These are phyloP conservation scores for Escallonia herrerae DNA, from an alignment of 129 eudicot genomes.

Conservation along the genomic window DNA sequence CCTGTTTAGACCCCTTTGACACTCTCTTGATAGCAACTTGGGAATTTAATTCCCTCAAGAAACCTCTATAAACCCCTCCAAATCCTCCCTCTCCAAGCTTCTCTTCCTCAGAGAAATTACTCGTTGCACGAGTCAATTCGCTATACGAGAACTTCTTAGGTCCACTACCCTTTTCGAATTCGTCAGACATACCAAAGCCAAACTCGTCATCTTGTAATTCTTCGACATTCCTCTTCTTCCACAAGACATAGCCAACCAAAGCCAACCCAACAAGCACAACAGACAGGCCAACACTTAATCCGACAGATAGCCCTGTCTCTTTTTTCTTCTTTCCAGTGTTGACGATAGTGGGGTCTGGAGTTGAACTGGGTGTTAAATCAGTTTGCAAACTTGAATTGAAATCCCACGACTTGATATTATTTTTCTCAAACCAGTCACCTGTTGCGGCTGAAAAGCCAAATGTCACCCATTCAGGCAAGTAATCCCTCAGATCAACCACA, in stretches of 20 bases:
- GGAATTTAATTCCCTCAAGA: slow-evolving; percentile 4
- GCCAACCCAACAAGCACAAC: neutral
- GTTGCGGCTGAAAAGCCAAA: slow-evolving; percentile 25
- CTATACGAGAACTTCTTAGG: slow-evolving; percentile 23
- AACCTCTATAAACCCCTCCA: slow-evolving; percentile 30
- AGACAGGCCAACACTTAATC: slow-evolving; percentile 2
- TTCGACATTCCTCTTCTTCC: neutral
- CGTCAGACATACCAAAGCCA: slow-evolving; percentile 14
- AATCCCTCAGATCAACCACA: slow-evolving; percentile 11
- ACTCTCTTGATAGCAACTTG: slow-evolving; percentile 33
- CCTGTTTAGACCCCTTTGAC: slow-evolving; percentile 27
- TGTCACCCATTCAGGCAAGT: slow-evolving; percentile 17
- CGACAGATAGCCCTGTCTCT: slow-evolving; percentile 24
- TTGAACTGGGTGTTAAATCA: neutral
- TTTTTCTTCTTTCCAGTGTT: neutral
- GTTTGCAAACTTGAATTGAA: slow-evolving; percentile 4
- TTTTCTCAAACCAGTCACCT: neutral
- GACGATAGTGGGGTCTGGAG: neutral
- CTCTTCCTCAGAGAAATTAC: slow-evolving; percentile 11
- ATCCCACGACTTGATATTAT: slow-evolving; percentile 13
- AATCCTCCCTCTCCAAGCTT: slow-evolving; percentile 47
- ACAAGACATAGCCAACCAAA: neutral
- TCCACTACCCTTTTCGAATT: slow-evolving; percentile 12
- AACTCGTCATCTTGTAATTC: neutral
- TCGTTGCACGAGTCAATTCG: slow-evolving; percentile 20